Evolutionary conservation across 257 asterid species (phyloP), one percentile per base, ranked within the genome.

Genomic region (Cynanchum wilfordii): DNA sequence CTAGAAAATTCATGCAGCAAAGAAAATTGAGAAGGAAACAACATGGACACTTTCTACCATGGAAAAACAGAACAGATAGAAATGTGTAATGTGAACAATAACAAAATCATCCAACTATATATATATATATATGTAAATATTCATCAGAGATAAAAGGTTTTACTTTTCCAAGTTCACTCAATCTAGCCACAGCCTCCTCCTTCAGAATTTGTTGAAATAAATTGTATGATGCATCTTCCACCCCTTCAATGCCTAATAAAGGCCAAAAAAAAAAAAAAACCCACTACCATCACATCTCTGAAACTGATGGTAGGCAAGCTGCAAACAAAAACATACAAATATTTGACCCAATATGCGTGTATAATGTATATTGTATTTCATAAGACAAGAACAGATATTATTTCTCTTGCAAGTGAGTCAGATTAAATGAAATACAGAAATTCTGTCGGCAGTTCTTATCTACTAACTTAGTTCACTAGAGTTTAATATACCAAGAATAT

Each of bases 151-250:
- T 4, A 11, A 25, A 72, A 79, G 55, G 36, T 42, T 65, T 52
- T 83, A 93, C 98, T 95, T 94, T 91, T 55, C 96, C 95, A 56
- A 94, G 98, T 78, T 89, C 91, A 62, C 66, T 36, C 51, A 91
- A 96, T 83, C 98, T 89, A 44, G 86, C 81, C 80, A 91, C 86
- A 15, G 96, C 95, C 84, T 94, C 96, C 47, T 88, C 89, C 86
- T 80, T 89, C 10, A 94, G 86, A 73, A 89, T 81, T 59, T 88
- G 84, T 10, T 88, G 78, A 78, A 84, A 88, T 82, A 77, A 73
- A 80, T 71, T 70, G 60, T 71, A 49, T 30, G 72, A 68, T n/a
- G 73, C 29, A 33, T 68, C 79, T 68, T 88, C 85, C 73, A 77
- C 56, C 75, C 63, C 81, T 78, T 81, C 82, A 84, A 82, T 74